phyloP scores from a whole-genome alignment of 2,329 filamentous ascomycete species.

The Kalmusia sp. region DNA sequence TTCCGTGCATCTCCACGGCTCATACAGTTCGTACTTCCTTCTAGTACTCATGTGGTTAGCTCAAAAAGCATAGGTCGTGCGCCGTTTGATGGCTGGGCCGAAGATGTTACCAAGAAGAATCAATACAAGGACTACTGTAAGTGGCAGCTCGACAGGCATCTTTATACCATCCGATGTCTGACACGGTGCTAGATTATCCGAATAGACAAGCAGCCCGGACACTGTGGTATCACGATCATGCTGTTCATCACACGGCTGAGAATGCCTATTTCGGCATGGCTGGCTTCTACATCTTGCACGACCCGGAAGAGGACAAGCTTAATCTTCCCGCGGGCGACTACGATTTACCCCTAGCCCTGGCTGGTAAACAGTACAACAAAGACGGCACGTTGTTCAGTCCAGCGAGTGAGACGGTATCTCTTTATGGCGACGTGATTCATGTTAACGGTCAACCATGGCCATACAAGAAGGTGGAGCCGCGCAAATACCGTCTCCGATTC shows the following conservation, averaged over 20 bases:
- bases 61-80: too few relatives aligned
- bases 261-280: slow-evolving; percentile 67
- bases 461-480: slow-evolving; percentile 63
- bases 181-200: slow-evolving; percentile 56
- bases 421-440: slow-evolving; percentile 65
- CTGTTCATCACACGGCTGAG: slow-evolving; percentile 54
- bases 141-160: slow-evolving; percentile 1
- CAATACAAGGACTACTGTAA: slow-evolving; percentile 58
- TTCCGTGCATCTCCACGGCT: slow-evolving; percentile 64
- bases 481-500: slow-evolving; percentile 66
- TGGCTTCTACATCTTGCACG: slow-evolving; percentile 63
- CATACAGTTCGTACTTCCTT: slow-evolving; percentile 41
- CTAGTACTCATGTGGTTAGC: slow-evolving; percentile 2
- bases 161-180: neutral
- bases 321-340: slow-evolving; percentile 61
- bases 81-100: slow-evolving; percentile 63
- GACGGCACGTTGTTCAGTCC: slow-evolving; percentile 61
- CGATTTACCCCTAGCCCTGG: slow-evolving; percentile 62
- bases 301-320: slow-evolving; percentile 58
- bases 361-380: slow-evolving; percentile 61
- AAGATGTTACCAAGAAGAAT: slow-evolving; percentile 58
- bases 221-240: slow-evolving; percentile 59
- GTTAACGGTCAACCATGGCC: slow-evolving; percentile 69
- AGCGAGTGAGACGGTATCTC: slow-evolving; percentile 54
- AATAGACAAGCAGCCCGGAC: slow-evolving; percentile 61